Evolutionary conservation across 495 filamentous ascomycete genomes (phyloP), one percentile per base, ranked within the genome.

Genomic region (Jackrogersella multiformis): DNA sequence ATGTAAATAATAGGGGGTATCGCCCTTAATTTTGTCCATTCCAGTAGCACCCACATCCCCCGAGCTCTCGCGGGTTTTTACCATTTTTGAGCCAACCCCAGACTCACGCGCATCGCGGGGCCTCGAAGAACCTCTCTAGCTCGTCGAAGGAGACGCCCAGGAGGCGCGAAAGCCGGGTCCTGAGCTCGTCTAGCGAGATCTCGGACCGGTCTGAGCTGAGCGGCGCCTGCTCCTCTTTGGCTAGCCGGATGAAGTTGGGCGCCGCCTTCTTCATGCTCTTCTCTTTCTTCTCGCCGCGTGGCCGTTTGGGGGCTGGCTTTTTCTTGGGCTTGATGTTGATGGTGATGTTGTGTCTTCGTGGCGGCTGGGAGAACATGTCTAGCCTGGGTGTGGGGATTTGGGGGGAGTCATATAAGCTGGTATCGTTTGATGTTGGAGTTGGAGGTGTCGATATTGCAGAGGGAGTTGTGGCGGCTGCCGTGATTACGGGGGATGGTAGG

Each of bases 121-220:
- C 52, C 12, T 73, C 73, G 39, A 75, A 72, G 42, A 70, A 56
- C 57, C 32, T 48, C 45, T 75, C 70, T 8, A 74, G 36, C 18
- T 73, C 67, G 38, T 67, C 53, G 20, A 73, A 32, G 23, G 70
- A 75, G 10, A 75, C 64, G 2, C 70, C 73, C 7, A 75, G 38
- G 24, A 74, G 64, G 10, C 36, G 44, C 18, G 73, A 73, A 5
- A 75, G 56, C 39, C 73, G 48, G 28, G 44, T 64, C 24, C 66
- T 54, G 10, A 73, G 56, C 46, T 75, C 73, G n/a, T 75, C 70
- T 1, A 73, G 34, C 16, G 70, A 75, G 34, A 73, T 73, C 61
- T 74, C 72, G 9, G 63, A 34, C 8, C 39, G 36, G 36, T 56
- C 59, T 16, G 59, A 58, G 18, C 61, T 42, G 3, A 36, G 32